Evolutionary conservation across 495 filamentous ascomycete species (phyloP).

Genomic region (Usnea hakonensis): DNA sequence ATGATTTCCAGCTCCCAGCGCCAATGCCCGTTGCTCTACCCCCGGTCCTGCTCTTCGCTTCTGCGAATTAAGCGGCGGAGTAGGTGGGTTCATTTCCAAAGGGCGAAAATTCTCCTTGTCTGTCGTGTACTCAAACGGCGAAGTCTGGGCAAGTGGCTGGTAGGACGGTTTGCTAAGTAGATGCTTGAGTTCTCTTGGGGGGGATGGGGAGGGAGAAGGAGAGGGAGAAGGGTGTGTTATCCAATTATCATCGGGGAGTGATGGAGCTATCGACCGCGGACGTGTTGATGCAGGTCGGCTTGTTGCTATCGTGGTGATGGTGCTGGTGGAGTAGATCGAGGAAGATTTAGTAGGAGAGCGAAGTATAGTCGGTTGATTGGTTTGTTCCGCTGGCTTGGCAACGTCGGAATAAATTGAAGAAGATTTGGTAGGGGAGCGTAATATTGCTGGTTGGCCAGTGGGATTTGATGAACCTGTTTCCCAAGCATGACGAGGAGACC

Average conservation of each 20-base stretch:
- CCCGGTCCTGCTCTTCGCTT: slow-evolving; percentile 23
- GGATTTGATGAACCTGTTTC: slow-evolving; percentile 24
- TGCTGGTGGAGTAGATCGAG: slow-evolving; percentile 20
- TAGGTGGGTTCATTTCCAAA: slow-evolving; percentile 46
- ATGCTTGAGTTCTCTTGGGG: slow-evolving; percentile 37
- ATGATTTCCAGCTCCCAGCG: slow-evolving; percentile 20
- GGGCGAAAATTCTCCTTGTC: slow-evolving; percentile 31
- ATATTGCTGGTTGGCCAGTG: slow-evolving; percentile 25
- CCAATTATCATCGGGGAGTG: slow-evolving; percentile 47
- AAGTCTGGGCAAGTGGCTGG: slow-evolving; percentile 36
- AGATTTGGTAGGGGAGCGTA: slow-evolving; percentile 21
- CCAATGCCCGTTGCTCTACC: slow-evolving; percentile 14
- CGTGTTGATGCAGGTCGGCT: slow-evolving; percentile 20
- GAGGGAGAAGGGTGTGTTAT: slow-evolving; percentile 52
- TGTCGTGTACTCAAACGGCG: slow-evolving; percentile 28
- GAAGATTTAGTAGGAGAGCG: slow-evolving; percentile 24
- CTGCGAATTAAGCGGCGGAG: slow-evolving; percentile 35
- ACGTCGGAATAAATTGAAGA: slow-evolving; percentile 19
- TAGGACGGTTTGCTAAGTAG: slow-evolving; percentile 42
- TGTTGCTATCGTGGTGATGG: slow-evolving; percentile 14
- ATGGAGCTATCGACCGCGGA: slow-evolving; percentile 31
- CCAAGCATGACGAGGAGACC: slow-evolving; percentile 28
- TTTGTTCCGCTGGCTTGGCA: slow-evolving; percentile 24
- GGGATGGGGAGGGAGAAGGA: slow-evolving; percentile 41
- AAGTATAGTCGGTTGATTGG: slow-evolving; percentile 7